Evolutionary conservation across 257 asterid genomes (phyloP).

Genomic region (Anisodus tanguticus): DNA sequence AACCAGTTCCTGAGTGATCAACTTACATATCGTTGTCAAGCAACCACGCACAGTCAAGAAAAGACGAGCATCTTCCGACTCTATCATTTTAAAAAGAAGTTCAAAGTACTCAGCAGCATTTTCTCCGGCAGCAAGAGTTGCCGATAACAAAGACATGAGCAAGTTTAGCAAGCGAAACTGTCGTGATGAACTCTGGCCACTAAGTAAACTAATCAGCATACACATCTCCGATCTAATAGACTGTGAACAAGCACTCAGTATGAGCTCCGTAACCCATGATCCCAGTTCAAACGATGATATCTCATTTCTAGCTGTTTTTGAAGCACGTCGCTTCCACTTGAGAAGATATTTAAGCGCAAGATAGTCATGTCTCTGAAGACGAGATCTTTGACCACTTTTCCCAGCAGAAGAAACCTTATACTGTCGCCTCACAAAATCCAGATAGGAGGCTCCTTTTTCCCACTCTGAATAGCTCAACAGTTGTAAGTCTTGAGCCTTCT

Average conservation of each 20-base stretch:
- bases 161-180: slow-evolving; percentile 81
- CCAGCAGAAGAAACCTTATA: slow-evolving; percentile 81
- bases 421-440: slow-evolving; percentile 98
- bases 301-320: slow-evolving; percentile 68
- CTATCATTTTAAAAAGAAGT: slow-evolving; percentile 91
- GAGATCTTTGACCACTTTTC: slow-evolving; percentile 79
- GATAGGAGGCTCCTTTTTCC: slow-evolving; percentile 98
- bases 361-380: slow-evolving; percentile 76
- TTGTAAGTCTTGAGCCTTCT: slow-evolving; percentile 80
- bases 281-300: slow-evolving; percentile 90
- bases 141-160: slow-evolving; percentile 92
- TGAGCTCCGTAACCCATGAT: slow-evolving; percentile 98
- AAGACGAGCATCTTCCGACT: slow-evolving; percentile 90
- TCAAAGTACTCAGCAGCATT: slow-evolving; percentile 97
- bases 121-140: slow-evolving; percentile 94
- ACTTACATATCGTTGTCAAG: slow-evolving; percentile 76
- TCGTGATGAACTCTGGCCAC: slow-evolving; percentile 91
- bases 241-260: slow-evolving; percentile 97
- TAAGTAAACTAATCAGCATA: slow-evolving; percentile 85
- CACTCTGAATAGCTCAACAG: slow-evolving; percentile 93
- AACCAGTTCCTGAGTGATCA: slow-evolving; percentile 78
- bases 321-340: slow-evolving; percentile 89
- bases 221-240: slow-evolving; percentile 99
- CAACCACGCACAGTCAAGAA: slow-evolving; percentile 92
- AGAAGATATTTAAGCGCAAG: slow-evolving; percentile 90